These are phyloP conservation scores for Balakata baccata DNA, from an alignment of 345 rosid species.

Conservation along the genomic window DNA sequence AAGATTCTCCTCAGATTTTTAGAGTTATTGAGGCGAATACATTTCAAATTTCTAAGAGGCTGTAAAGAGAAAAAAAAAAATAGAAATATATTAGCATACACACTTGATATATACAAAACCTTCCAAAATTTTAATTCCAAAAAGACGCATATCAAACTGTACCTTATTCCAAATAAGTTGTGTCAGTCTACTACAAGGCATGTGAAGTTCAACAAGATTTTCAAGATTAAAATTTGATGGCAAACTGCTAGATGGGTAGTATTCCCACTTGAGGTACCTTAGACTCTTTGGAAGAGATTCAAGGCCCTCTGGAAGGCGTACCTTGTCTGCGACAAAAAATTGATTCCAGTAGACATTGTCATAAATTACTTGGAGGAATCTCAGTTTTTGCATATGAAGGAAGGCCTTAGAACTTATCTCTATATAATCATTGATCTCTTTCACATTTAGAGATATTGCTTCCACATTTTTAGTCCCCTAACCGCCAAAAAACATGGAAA, in stretches of 20 bases:
- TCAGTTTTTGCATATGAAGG: background rate
- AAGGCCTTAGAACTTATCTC: background rate
- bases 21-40: background rate
- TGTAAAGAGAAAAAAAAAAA: background rate
- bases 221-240: background rate
- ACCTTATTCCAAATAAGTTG: slow-evolving; percentile 9
- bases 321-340: no score
- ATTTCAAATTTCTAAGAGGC: slow-evolving; percentile 6
- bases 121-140: background rate
- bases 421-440: background rate
- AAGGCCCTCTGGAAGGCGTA: background rate
- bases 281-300: slow-evolving; percentile 11
- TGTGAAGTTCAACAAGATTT: background rate
- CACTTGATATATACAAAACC: no score
- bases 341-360: background rate
- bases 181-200: background rate
- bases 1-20: background rate
- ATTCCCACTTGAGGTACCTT: background rate
- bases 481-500: background rate
- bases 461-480: background rate
- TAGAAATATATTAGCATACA: background rate
- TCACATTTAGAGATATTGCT: background rate
- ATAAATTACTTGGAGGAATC: background rate
- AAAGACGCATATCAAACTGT: background rate
- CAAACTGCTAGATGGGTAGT: background rate